Evolutionary conservation across 164 flowering plant genomes (phyloP), one percentile per base, ranked within the genome.

Genomic region (Cinnamomum chago): DNA sequence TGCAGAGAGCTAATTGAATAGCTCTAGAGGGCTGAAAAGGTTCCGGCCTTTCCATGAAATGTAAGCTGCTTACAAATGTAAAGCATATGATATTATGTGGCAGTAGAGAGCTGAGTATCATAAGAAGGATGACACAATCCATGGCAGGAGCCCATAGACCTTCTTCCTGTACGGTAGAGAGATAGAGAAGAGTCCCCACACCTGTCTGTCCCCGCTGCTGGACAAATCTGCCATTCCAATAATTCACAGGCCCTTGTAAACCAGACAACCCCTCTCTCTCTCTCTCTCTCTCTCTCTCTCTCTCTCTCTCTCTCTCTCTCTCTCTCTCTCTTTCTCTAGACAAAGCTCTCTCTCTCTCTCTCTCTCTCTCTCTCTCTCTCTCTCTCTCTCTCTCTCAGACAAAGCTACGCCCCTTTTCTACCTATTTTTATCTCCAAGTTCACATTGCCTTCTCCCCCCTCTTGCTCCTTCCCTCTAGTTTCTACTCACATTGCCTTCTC

Each of bases 181-280:
- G 60, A 18, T 3, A 52, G 60, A 64, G 5, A 64, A 55, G 58
- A 76, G 89, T 78, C 87, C 91, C 90, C 88, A 88, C 90, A 80
- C 76, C 82, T 84, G 81, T 65, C 84, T 79, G 87, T 82, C 85
- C 78, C 79, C 88, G 82, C 84, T 82, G 85, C 81, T 67, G 79
- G 87, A 87, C 88, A 87, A 86, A 82, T 77, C 85, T 87, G 84
- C 81, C 81, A 80, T 81, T 72, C 86, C 90, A 84, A 84, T 87
- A 86, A 85, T 85, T 82, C 85, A 75, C 66, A 80, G 79, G 81
- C 73, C 84, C 81, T 84, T 82, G 78, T 71, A 74, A 83, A 76
- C 78, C 81, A 83, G 80, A 75, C 78, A 76, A 70, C 55, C 73
- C 2, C 66, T 35, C 5, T 35, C 76, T 52, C 70, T 33, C 76